Conservation (phyloP, 2,329 filamentous ascomycete genomes). For the Aspergillus carbonarius region DNA sequence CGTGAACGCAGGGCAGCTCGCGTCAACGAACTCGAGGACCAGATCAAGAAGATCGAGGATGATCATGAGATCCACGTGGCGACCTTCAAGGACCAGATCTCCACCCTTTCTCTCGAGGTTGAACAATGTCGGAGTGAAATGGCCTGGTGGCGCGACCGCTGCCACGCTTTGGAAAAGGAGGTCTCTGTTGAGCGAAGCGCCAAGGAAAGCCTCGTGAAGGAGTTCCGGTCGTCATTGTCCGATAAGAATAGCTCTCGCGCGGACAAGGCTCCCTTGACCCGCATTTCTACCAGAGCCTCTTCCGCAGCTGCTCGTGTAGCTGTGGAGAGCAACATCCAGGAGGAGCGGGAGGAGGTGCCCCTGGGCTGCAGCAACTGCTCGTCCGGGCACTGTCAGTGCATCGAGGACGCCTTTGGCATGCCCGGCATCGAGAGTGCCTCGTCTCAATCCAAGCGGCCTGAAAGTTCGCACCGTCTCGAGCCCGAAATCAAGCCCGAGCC, state of each 20-base stretch:
- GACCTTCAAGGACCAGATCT: constrained; percentile 57
- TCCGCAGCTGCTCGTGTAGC: constrained; percentile 1
- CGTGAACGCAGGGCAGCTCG: constrained; percentile 81
- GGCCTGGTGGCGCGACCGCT: constrained; percentile 52
- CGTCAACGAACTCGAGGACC: constrained; percentile 65
- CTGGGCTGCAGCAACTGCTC: constrained; percentile 67
- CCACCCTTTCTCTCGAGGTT: constrained; percentile 62
- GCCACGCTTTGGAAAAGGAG: constrained; percentile 62
- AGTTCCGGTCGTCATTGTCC: constrained; percentile 37
- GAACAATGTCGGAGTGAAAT: constrained; percentile 61
- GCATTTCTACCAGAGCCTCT: constrained; percentile 2
- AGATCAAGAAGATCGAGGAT: constrained; percentile 50
- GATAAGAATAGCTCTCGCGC: constrained; percentile 22
- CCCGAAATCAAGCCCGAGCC: constrained; percentile 47
- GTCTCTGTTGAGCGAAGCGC: constrained; percentile 48
- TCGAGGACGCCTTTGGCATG: constrained; percentile 55
- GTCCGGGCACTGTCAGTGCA: constrained; percentile 62
- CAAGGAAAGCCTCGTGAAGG: constrained; percentile 45
- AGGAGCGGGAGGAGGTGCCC: constrained; percentile 39
- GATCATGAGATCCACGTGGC: constrained; percentile 45
- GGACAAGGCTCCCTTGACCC: constrained; percentile 42
- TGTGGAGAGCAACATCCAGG: constrained; percentile 16
- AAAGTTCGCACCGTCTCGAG: constrained; percentile 53
- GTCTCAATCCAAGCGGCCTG: constrained; percentile 34
- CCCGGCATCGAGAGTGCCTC: constrained; percentile 40